phyloP scores from a whole-genome alignment of 2,329 filamentous ascomycete species.

The Verticillium albo-atrum region DNA sequence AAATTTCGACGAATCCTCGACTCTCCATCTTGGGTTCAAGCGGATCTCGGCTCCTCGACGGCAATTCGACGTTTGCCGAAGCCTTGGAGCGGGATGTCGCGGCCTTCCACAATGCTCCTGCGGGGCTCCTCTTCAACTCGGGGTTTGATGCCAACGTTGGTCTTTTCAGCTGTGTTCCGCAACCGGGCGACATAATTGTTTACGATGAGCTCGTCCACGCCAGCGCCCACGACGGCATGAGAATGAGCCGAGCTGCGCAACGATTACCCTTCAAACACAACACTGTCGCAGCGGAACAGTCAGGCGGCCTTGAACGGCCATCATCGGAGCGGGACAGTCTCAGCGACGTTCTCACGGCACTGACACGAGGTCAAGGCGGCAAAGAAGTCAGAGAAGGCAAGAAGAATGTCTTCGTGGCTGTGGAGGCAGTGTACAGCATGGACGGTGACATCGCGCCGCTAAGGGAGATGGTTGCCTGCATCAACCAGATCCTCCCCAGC shows the following conservation, averaged over 20 bases:
- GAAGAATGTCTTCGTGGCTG: slow-evolving; percentile 59
- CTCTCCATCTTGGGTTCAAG: slow-evolving; percentile 38
- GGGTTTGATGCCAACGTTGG: slow-evolving; percentile 65
- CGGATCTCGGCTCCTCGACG: slow-evolving; percentile 49
- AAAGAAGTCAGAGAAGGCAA: slow-evolving; percentile 26
- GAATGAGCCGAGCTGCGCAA: slow-evolving; percentile 49
- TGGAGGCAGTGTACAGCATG: slow-evolving; percentile 78
- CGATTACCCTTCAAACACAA: slow-evolving; percentile 55
- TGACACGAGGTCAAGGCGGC: slow-evolving; percentile 29
- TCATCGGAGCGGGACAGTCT: slow-evolving; percentile 15
- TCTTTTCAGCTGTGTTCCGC: slow-evolving; percentile 56
- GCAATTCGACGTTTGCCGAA: slow-evolving; percentile 41
- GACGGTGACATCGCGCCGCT: slow-evolving; percentile 71
- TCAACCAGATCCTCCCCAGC: slow-evolving; percentile 49
- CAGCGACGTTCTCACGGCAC: slow-evolving; percentile 17
- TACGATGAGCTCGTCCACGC: slow-evolving; percentile 76
- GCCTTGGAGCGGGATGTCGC: slow-evolving; percentile 42
- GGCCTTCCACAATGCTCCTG: slow-evolving; percentile 37
- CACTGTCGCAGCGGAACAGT: slow-evolving; percentile 23
- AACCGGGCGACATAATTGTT: slow-evolving; percentile 57
- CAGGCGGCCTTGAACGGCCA: not conserved
- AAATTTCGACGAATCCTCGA: slow-evolving; percentile 4
- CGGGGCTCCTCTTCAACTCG: slow-evolving; percentile 50
- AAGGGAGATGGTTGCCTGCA: slow-evolving; percentile 50
- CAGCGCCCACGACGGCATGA: slow-evolving; percentile 75